These are phyloP conservation scores for Graphiopsis chlorocephala DNA, from an alignment of 2,329 filamentous ascomycete species.

Conservation along the genomic window DNA sequence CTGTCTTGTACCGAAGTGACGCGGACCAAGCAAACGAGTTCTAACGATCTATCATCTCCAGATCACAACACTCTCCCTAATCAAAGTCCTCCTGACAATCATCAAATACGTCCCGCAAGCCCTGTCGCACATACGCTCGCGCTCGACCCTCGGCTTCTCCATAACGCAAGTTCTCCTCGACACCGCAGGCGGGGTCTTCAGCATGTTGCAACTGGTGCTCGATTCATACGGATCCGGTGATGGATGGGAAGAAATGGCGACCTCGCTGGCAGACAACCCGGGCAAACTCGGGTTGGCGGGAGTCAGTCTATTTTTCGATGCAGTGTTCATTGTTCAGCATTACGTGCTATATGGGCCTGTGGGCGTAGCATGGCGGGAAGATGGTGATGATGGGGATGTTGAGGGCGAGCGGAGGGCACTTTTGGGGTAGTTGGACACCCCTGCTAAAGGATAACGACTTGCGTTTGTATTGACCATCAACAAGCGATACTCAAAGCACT, in stretches of 20 bases:
- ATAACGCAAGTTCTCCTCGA: slow-evolving; percentile 74
- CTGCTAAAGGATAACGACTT: too few relatives aligned
- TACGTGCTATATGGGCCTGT: slow-evolving; percentile 67
- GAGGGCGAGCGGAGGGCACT: neutral
- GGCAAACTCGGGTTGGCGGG: slow-evolving; percentile 86
- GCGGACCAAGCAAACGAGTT: neutral
- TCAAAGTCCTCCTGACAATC: slow-evolving; percentile 83
- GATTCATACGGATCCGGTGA: slow-evolving; percentile 46
- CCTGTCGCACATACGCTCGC: slow-evolving; percentile 75
- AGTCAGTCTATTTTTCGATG: slow-evolving; percentile 80
- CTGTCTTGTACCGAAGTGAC: neutral
- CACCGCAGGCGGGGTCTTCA: slow-evolving; percentile 75
- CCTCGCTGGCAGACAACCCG: slow-evolving; percentile 73
- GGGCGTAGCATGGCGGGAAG: neutral
- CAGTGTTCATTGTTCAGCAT: slow-evolving; percentile 84
- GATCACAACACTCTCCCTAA: slow-evolving; percentile 72
- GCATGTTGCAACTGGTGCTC: slow-evolving; percentile 74
- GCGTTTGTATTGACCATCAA: too few relatives aligned
- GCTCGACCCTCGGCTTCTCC: slow-evolving; percentile 78
- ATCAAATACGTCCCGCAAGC: slow-evolving; percentile 92
- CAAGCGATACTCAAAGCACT: too few relatives aligned
- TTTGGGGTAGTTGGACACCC: neutral
- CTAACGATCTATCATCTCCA: slow-evolving; percentile 25
- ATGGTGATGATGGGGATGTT: neutral
- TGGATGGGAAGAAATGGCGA: neutral